A percentile compares a stretch with the other conserved stretches of the same genome.
These are phyloP conservation scores for Colletotrichum coccodes DNA, from an alignment of 2,329 filamentous ascomycete genomes.

Conservation along the genomic window DNA sequence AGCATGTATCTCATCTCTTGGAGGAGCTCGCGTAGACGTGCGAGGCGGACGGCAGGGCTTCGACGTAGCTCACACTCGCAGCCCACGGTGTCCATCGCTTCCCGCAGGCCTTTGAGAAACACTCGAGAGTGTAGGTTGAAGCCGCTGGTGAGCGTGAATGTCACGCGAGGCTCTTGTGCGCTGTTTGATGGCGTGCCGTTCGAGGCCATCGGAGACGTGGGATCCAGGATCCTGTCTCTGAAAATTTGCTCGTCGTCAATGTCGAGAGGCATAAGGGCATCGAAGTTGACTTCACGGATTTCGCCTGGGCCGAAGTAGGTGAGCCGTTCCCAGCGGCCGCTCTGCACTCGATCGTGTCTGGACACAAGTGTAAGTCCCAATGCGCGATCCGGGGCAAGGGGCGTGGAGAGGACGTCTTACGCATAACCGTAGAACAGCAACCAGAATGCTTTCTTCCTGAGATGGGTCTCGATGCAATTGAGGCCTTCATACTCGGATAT, in stretches of 20 bases:
- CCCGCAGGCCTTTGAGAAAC: slow-evolving; percentile 36
- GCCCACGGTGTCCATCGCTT: slow-evolving; percentile 30
- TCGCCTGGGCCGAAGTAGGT: slow-evolving; percentile 42
- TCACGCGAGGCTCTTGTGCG: neutral
- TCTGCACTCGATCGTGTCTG: slow-evolving; percentile 37
- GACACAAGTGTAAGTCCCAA: neutral
- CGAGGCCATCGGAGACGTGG: slow-evolving; percentile 13
- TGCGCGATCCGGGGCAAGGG: neutral
- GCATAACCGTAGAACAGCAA: slow-evolving; percentile 45
- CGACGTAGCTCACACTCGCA: slow-evolving; percentile 25
- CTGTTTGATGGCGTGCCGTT: slow-evolving; percentile 15
- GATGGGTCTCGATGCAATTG: slow-evolving; percentile 45
- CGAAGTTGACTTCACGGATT: slow-evolving; percentile 42
- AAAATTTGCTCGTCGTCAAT: slow-evolving; percentile 45
- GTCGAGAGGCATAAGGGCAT: slow-evolving; percentile 43
- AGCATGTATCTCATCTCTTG: slow-evolving; percentile 43
- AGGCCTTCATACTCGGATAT: slow-evolving; percentile 43
- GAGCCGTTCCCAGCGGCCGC: slow-evolving; percentile 36
- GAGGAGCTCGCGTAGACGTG: slow-evolving; percentile 39
- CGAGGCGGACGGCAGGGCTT: slow-evolving; percentile 32
- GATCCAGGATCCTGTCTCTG: slow-evolving; percentile 33
- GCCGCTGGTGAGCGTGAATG: slow-evolving; percentile 38
- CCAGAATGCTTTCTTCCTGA: slow-evolving; percentile 50
- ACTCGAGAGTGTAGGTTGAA: slow-evolving; percentile 43
- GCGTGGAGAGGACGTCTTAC: slow-evolving; percentile 8